Evolutionary conservation across 129 eudicot species (phyloP), one percentile per base, ranked within the genome.

Genomic region (Heracleum sosnowskyi): DNA sequence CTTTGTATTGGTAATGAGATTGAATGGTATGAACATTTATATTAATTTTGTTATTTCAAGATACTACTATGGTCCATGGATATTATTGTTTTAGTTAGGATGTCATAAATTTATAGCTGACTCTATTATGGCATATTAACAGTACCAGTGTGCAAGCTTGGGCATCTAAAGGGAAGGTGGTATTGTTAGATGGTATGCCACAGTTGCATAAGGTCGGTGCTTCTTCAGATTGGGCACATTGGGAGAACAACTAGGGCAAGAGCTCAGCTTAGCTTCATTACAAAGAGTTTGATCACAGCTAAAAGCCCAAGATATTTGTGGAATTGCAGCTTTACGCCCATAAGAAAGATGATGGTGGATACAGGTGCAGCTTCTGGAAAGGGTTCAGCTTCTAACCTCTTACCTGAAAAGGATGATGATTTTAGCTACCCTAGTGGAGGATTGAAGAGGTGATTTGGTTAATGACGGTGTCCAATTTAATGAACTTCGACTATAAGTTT

Each of bases 341-440:
- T 74, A 26, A 84, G 82, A 82, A 86, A 83, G 74, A 93, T 86
- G 94, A 93, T 90, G 96, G 92, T 88, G 85, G 93, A 86, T 83
- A 81, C 83, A 20, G 73, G 82, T 69, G 83, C 89, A 47, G 42
- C 84, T 20, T 87, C 88, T 39, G 82, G 62, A 22, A 71, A 82
- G 34, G 84, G 86, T 47, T 80, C 86, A 29, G 36, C 72, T 75
- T 60, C 81, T 70, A 81, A 86, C 83, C 17, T 76, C 49, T 83
- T 75, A 46, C 83, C 83, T 13, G 91, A 80, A 84, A 90, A 83
- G 84, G 94, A 91, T 37, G 91, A 82, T 34, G 85, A 83, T 83
- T 86, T 87, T 75, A 88, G 88, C 60, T 93, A 81, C 85, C 85
- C 85, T 13, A 89, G 88, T 82, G 98, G 98, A 79, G 94, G 92